Evolutionary conservation across 805 yeast genomes (phyloP), one percentile per base, ranked within the genome.

Genomic region (Hanseniaspora singularis): DNA sequence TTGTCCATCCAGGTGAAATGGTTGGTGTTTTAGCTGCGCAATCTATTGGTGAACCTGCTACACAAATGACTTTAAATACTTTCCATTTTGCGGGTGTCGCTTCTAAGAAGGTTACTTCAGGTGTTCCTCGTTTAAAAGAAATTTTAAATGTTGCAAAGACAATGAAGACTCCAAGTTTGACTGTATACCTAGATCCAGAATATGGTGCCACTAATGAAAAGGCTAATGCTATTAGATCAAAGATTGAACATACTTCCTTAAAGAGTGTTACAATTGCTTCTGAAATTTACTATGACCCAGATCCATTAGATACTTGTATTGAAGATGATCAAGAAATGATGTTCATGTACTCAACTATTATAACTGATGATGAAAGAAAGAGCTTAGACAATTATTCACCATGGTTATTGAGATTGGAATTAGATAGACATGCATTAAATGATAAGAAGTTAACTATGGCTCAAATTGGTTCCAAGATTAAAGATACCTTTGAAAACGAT

Each of bases 41-140:
- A 69, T 86, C 95, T 31, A 88, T 88, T 67, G 96, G 96, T 70
- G 96, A 88, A 63, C 96, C 96, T 43, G 96, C 96, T 33, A 88
- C 96, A 27, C 96, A 88, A 66, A 88, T 88, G 96, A 88, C 96
- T 2, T 73, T 88, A 66, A 88, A 88, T 61, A 88, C 96, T 56
- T 88, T 87, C 88, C 96, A 87, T 71, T 87, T 85, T 71, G 96
- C 96, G 15, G 96, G 96, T 80, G 96, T 87, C 51, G 87, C 95
- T 28, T 84, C 95, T 3, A 87, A 86, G 79, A 87, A 87, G 64
- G 96, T 87, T 52, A 87, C 96, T 3, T 76, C 89, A 54, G 96
- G 96, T 77, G 96, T 87, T 61, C 96, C 96, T 51, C 94, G 96
- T 74, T 74, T 88, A 64, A 88, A 88, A 76, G 97, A 88, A 70